Base-by-base conservation (phyloP, 2,329 filamentous ascomycete species). In the Diplodia sapinea region DNA sequence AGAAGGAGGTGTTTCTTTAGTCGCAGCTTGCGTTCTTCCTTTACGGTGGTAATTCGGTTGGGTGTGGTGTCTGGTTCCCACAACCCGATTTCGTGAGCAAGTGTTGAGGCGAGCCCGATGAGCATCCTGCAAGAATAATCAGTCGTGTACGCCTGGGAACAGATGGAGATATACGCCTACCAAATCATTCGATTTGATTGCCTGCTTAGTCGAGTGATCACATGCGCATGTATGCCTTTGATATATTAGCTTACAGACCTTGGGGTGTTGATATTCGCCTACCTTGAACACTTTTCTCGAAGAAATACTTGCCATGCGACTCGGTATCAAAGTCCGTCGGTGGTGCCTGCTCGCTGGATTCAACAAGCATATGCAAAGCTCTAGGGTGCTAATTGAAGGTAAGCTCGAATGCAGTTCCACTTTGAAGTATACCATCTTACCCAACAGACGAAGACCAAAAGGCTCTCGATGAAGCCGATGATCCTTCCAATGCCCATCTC, bases 141-240 rank as follows among this genome's bases (percentile, higher is more conserved):
- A n/a, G 59, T 29, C n/a, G 26, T 17, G 8, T 12, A 26, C 7
- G 5, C n/a, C 1, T 0, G 13, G 11, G 3, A 23, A 11, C 4
- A 11, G 29, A 13, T 26, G 6, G 6, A 29, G 12, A 8, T 38
- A 26, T 38, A 51, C 7, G 20, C 54, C 12, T 40, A 57, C 64
- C 64, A 66, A 31, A 55, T 29, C 64, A 66, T 66, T 38, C 49
- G 50, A 20, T 66, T 66, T 13, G 43, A 51, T 31, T 66, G 64
- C 20, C 59, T 47, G 9, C n/a, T 23, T 15, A 63, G 31, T 17
- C 31, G 26, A 29, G 33, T 26, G 31, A 63, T 63, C 9, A 63
- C 47, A 26, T 63, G 59, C 12, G 59, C 43, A 20, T 63, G 59
- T 26, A 63, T 51, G 13, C 59, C 59, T 63, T 12, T 40, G 17